These are phyloP conservation scores for Singerocomus rubriflavus DNA, from an alignment of 1,284 basidiomycete species.

Conservation along the genomic window DNA sequence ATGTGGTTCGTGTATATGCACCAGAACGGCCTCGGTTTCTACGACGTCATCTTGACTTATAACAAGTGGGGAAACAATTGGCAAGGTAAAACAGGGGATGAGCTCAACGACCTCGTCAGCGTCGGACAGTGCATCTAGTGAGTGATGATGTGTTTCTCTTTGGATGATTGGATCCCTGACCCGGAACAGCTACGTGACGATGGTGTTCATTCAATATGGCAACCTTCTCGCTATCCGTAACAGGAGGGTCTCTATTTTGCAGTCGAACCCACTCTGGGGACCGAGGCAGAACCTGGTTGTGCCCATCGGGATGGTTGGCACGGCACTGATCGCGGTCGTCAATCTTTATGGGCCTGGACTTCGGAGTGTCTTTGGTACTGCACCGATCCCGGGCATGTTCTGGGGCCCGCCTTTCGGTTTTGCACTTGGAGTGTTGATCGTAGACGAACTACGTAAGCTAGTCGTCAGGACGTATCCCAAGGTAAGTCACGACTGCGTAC, in stretches of 20 bases:
- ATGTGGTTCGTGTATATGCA: slow-evolving; percentile 42
- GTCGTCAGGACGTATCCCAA: slow-evolving; percentile 42
- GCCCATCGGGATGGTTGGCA: slow-evolving; percentile 36
- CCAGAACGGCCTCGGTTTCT: slow-evolving; percentile 34
- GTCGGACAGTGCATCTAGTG: slow-evolving; percentile 42
- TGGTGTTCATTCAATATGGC: slow-evolving; percentile 36
- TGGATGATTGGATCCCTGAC: slow-evolving; percentile 3
- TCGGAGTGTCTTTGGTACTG: slow-evolving; percentile 22
- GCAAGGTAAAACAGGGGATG: slow-evolving; percentile 26
- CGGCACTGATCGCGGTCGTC: slow-evolving; percentile 34
- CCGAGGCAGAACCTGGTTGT: slow-evolving; percentile 36
- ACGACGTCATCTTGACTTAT: slow-evolving; percentile 41
- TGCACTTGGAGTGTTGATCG: slow-evolving; percentile 36
- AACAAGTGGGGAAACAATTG: slow-evolving; percentile 37
- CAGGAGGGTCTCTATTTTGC: slow-evolving; percentile 31
- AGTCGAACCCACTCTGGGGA: slow-evolving; percentile 37
- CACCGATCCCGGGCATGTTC: slow-evolving; percentile 40
- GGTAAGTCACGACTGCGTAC: slow-evolving; percentile 20
- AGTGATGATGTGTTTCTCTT: slow-evolving; percentile 26
- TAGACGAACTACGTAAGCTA: slow-evolving; percentile 42
- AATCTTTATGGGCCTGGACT: slow-evolving; percentile 32
- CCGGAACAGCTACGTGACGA: slow-evolving; percentile 38
- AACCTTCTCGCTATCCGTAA: slow-evolving; percentile 33
- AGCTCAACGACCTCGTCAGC: slow-evolving; percentile 33
- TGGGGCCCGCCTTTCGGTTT: slow-evolving; percentile 44